Conservation (phyloP, 441 rosid genomes). For the Dalechampia spathulata region DNA sequence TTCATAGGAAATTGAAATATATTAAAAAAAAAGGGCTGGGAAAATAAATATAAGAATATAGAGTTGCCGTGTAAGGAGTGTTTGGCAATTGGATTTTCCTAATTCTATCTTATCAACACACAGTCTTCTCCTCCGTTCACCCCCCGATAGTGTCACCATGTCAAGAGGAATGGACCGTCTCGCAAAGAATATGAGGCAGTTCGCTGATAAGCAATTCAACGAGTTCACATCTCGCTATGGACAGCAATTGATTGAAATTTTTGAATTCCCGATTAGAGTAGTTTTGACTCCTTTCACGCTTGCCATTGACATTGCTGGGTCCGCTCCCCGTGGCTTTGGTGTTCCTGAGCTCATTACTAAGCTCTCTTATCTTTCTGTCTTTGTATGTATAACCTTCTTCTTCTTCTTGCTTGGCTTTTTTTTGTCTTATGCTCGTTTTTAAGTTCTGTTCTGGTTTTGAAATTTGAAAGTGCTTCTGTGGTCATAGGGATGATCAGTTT, state of each 20-base stretch:
- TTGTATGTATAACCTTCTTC: constrained; percentile 30
- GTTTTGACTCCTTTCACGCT: constrained; percentile 79
- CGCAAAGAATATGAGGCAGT: constrained; percentile 42
- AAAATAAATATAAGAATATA: too few relatives aligned
- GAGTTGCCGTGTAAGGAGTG: too few relatives aligned
- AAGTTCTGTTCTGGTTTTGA: too few relatives aligned
- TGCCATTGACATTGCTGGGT: constrained; percentile 81
- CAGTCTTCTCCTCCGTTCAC: too few relatives aligned
- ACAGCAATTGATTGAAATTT: constrained; percentile 55
- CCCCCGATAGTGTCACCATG: too few relatives aligned
- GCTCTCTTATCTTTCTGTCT: constrained; percentile 58
- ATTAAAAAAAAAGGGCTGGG: too few relatives aligned
- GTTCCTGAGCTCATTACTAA: constrained; percentile 71
- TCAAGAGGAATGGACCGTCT: constrained; percentile 52
- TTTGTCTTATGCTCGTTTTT: too few relatives aligned
- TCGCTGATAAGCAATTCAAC: constrained; percentile 54
- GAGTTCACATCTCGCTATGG: constrained; percentile 45
- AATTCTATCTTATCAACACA: too few relatives aligned
- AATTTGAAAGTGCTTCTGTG: too few relatives aligned
- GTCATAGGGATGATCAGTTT: neutral
- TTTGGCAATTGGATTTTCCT: too few relatives aligned
- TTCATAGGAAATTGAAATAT: too few relatives aligned
- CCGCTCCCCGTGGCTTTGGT: constrained; percentile 89
- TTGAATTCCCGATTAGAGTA: constrained; percentile 67
- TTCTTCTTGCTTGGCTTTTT: neutral